phyloP scores from a whole-genome alignment of 2,329 filamentous ascomycete genomes.

The Leptographium flavum region DNA sequence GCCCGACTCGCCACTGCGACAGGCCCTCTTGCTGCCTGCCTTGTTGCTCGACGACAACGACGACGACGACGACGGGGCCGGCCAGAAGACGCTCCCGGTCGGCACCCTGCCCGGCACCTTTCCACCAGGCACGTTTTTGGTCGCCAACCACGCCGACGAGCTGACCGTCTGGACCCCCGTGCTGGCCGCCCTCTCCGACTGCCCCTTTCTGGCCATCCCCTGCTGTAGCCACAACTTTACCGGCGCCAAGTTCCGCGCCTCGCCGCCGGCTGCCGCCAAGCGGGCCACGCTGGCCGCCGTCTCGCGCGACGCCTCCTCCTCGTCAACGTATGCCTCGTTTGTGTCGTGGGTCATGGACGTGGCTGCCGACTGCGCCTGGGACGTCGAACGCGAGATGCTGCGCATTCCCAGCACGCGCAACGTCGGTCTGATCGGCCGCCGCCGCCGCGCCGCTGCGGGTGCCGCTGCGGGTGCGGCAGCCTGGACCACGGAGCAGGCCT shows the following conservation, averaged over 20 bases:
- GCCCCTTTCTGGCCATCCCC: conserved; percentile 83
- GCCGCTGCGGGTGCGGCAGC: background rate
- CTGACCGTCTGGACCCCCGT: conserved; percentile 92
- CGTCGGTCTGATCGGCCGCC: conserved; percentile 60
- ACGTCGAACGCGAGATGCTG: conserved; percentile 69
- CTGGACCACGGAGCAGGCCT: conserved; percentile 16
- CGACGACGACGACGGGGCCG: background rate
- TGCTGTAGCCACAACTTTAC: conserved; percentile 86
- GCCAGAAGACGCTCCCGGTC: conserved; percentile 5
- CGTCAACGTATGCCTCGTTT: conserved; percentile 70
- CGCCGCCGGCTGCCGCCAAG: conserved; percentile 31
- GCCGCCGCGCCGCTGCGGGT: conserved; percentile 17
- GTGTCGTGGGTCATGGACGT: conserved; percentile 64
- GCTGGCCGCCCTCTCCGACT: conserved; percentile 58
- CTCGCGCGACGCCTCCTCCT: conserved; percentile 32
- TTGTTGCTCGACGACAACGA: background rate
- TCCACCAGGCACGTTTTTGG: conserved; percentile 65
- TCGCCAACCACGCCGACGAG: conserved; percentile 95
- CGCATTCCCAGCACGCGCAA: conserved; percentile 89
- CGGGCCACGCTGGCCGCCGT: conserved; percentile 22
- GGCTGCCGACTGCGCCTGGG: conserved; percentile 57
- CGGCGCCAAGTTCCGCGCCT: conserved; percentile 59
- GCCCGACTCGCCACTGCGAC: conserved; percentile 15
- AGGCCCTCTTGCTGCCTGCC: conserved; percentile 26
- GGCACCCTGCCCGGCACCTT: conserved; percentile 50